phyloP scores from a whole-genome alignment of 352 stramenopile genomes.

The Phytophthora crassamura region DNA sequence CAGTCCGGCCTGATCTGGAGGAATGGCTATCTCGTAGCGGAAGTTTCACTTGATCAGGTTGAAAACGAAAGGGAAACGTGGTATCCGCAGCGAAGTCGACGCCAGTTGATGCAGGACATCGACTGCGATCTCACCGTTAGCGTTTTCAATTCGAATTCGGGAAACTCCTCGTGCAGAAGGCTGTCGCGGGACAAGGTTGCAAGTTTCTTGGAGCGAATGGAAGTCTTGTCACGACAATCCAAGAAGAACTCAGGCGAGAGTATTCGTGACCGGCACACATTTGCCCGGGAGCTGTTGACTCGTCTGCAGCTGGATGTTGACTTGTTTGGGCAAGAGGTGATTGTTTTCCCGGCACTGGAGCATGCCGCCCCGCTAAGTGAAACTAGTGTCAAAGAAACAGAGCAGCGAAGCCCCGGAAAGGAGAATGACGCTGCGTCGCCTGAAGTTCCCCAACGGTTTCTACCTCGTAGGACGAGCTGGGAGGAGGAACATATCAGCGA shows the following conservation, averaged over 20 bases:
- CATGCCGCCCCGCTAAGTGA: conserved; percentile 1
- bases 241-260: neutral
- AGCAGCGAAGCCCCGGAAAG: conserved; percentile 6
- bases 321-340: conserved; percentile 58
- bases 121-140: conserved; percentile 40
- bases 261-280: conserved; percentile 30
- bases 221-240: neutral
- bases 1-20: conserved; percentile 68
- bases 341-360: conserved; percentile 59
- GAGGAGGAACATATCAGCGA: conserved; percentile 25
- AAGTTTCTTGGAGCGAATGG: conserved; percentile 16
- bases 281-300: conserved; percentile 44
- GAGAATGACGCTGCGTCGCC: neutral
- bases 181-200: conserved; percentile 29
- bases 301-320: conserved; percentile 64
- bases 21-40: conserved; percentile 54
- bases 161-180: conserved; percentile 26
- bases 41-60: conserved; percentile 33
- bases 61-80: neutral
- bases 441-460: conserved; percentile 14
- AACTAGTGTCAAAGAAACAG: neutral
- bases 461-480: conserved; percentile 14
- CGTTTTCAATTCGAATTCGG: conserved; percentile 55
- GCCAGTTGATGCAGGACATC: conserved; percentile 25
- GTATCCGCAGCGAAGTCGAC: conserved; percentile 8